Evolutionary conservation across 352 stramenopile species (phyloP), one percentile per base, ranked within the genome.

Genomic region (Phytopythium chamaehyphon): DNA sequence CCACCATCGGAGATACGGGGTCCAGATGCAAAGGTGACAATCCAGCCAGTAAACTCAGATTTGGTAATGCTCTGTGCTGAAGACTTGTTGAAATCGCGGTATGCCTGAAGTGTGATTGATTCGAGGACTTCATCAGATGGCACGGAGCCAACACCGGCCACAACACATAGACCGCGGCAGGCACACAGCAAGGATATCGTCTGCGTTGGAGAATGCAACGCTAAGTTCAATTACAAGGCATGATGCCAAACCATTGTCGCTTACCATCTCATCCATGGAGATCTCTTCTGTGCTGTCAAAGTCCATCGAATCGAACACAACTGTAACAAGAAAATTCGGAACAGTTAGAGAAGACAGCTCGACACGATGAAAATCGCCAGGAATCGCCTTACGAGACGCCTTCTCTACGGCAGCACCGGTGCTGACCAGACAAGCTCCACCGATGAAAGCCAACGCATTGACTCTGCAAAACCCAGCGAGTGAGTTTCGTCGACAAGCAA

Each of bases 231-330:
- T 31, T 7, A 11, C 8, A 46, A 3, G 19, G 26, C 6, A n/a
- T 15, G 6, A 16, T 6, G 21, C 0, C 21, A 46, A 31, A 22
- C 1, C 6, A 10, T 19, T 6, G 7, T 18, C 6, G 19, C 45
- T 5, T 53, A 86, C 72, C 79, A 87, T 86, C 52, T 90, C 79
- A 53, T 90, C 79, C 71, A 90, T 86, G 2, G 79, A 85, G 49
- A 88, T 85, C 47, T 86, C 61, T 47, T 84, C 74, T 0, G 76
- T 90, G 40, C 64, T 55, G 59, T 84, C 75, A 60, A 90, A 90
- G 55, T 90, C 79, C 36, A 90, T 69, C 8, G 76, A 73, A n/a
- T 86, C 73, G 47, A 90, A 90, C 15, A 86, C 66, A 51, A 90
- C 79, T 90, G 28, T 9, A 5, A 43, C n/a, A n/a, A n/a, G n/a